A percentile compares a stretch with the other conserved stretches of the same genome.
Conservation (phyloP, 2,329 filamentous ascomycete genomes). For the Fusarium piperis region DNA sequence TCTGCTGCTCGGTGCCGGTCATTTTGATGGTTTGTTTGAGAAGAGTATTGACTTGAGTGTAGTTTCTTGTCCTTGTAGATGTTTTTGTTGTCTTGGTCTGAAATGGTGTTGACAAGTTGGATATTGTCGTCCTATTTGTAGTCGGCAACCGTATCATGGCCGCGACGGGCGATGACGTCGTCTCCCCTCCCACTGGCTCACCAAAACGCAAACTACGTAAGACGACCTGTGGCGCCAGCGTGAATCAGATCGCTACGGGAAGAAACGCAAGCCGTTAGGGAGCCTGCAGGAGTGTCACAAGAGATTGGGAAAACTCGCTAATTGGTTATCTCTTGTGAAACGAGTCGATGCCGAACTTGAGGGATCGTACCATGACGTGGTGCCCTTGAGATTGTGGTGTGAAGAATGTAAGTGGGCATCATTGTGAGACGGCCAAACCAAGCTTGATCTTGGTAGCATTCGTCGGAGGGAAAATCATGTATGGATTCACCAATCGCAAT, state of each 20-base stretch:
- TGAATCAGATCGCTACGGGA: slow-evolving; percentile 16
- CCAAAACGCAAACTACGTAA: slow-evolving; percentile 30
- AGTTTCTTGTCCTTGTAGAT: background rate
- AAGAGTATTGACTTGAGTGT: background rate
- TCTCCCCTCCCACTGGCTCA: slow-evolving; percentile 14
- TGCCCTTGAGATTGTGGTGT: slow-evolving; percentile 17
- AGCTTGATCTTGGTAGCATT: background rate
- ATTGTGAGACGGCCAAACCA: slow-evolving; percentile 15
- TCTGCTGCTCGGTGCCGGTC: slow-evolving; percentile 45
- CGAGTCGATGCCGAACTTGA: background rate
- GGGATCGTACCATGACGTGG: slow-evolving; percentile 25
- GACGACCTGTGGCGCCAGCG: slow-evolving; percentile 28
- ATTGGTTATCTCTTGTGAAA: slow-evolving; percentile 14
- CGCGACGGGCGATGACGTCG: slow-evolving; percentile 40
- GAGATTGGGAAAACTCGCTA: slow-evolving; percentile 9
- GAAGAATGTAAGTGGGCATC: slow-evolving; percentile 20
- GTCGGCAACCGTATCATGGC: slow-evolving; percentile 17
- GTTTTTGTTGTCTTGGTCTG: slow-evolving; percentile 10
- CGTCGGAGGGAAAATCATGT: background rate
- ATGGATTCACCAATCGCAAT: background rate
- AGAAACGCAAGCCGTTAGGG: slow-evolving; percentile 22
- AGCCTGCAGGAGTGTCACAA: slow-evolving; percentile 31
- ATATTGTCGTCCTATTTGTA: slow-evolving; percentile 38
- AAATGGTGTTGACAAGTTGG: slow-evolving; percentile 3
- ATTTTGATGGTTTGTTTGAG: slow-evolving; percentile 32